Conservation (phyloP, 2,329 filamentous ascomycete species). For the Aspergillus texensis region DNA sequence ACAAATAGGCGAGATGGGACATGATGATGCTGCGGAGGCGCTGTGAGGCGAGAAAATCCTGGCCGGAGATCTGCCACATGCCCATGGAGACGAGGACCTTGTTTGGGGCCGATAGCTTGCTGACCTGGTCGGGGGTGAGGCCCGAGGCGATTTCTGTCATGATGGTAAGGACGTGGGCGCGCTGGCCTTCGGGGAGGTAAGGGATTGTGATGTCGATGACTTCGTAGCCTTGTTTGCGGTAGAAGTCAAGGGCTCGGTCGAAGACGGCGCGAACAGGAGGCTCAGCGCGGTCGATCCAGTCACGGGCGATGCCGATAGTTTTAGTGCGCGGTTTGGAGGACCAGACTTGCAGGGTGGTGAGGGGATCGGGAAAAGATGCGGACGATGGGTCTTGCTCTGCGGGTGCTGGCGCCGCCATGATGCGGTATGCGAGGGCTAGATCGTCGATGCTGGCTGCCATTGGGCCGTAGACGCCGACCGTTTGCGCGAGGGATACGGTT, state of each 20-base stretch:
- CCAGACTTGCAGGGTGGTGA: slow-evolving; percentile 49
- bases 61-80: slow-evolving; percentile 64
- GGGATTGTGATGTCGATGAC: slow-evolving; percentile 56
- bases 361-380: slow-evolving; percentile 61
- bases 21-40: slow-evolving; percentile 76
- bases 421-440: slow-evolving; percentile 77
- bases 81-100: slow-evolving; percentile 67
- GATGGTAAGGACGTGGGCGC: slow-evolving; percentile 77
- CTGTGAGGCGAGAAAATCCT: slow-evolving; percentile 73
- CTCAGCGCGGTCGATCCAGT: slow-evolving; percentile 72
- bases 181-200: slow-evolving; percentile 68
- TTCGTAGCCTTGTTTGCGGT: slow-evolving; percentile 41
- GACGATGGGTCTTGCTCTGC: slow-evolving; percentile 57
- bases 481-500: slow-evolving; percentile 60
- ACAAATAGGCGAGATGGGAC: slow-evolving; percentile 74
- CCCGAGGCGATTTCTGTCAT: slow-evolving; percentile 68
- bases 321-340: slow-evolving; percentile 37
- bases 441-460: slow-evolving; percentile 76
- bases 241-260: slow-evolving; percentile 62
- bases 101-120: slow-evolving; percentile 66
- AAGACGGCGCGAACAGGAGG: slow-evolving; percentile 65
- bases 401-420: slow-evolving; percentile 74
- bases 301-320: slow-evolving; percentile 69
- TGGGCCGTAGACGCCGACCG: slow-evolving; percentile 71
- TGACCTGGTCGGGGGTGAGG: slow-evolving; percentile 54